phyloP scores from a whole-genome alignment of 495 filamentous ascomycete species.

The Xylaria acuta region DNA sequence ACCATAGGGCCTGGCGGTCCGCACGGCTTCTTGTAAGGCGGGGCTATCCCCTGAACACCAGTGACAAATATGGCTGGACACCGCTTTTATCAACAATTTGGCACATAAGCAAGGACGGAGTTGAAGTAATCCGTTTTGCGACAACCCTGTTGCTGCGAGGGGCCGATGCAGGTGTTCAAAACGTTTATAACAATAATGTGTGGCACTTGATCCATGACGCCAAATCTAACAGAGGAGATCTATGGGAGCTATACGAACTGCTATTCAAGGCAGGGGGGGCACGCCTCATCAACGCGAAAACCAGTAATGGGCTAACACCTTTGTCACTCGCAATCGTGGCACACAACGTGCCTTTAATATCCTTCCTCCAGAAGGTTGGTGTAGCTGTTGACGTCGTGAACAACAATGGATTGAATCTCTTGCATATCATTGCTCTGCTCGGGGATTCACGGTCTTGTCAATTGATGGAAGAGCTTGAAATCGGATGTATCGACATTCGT shows the following conservation, averaged over 20 bases:
- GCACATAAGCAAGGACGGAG: too few species aligned
- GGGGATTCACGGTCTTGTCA: neutral
- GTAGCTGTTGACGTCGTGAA: neutral
- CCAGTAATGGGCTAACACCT: neutral
- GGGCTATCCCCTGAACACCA: neutral
- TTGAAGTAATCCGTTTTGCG: neutral
- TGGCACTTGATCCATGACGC: neutral
- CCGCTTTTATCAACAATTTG: neutral
- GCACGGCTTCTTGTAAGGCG: neutral
- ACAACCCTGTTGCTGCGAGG: neutral
- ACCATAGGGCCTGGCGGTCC: neutral
- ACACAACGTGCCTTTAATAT: neutral
- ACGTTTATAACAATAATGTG: neutral
- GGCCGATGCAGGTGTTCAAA: neutral
- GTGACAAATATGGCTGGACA: neutral
- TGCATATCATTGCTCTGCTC: neutral
- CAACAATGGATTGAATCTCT: neutral
- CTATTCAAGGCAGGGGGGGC: neutral
- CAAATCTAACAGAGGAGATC: neutral
- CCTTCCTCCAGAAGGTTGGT: neutral
- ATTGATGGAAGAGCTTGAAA: neutral
- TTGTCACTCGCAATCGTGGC: neutral
- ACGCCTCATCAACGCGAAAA: neutral
- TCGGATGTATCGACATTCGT: conserved; percentile 1
- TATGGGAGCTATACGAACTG: conserved; percentile 5